A percentile compares a stretch with the other conserved stretches of the same genome.
These are phyloP conservation scores for Penicillium italicum DNA, from an alignment of 2,329 filamentous ascomycete genomes.

Conservation along the genomic window DNA sequence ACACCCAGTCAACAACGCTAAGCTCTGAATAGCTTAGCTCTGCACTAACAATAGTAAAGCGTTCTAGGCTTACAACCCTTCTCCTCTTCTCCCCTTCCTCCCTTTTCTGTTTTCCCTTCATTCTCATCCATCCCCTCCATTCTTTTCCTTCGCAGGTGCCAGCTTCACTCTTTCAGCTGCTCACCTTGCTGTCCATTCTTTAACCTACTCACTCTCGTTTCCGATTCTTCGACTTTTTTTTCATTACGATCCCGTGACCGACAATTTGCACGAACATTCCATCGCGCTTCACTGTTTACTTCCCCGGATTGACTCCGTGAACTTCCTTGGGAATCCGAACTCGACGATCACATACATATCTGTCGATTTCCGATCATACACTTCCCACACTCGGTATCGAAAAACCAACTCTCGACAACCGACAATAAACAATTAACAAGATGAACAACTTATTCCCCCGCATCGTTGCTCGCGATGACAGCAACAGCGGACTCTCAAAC, in stretches of 20 bases:
- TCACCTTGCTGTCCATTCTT: slow-evolving; percentile 47
- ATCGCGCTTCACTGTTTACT: background rate
- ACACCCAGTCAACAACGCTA: slow-evolving; percentile 43
- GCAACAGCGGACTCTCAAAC: slow-evolving; percentile 50
- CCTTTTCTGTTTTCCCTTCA: slow-evolving; percentile 25
- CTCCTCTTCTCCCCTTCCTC: slow-evolving; percentile 21
- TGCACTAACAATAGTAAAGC: slow-evolving; percentile 17
- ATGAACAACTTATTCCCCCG: slow-evolving; percentile 43
- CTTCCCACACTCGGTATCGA: background rate
- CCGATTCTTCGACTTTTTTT: slow-evolving; percentile 6
- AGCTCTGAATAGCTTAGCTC: slow-evolving; percentile 28
- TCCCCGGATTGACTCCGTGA: slow-evolving; percentile 17
- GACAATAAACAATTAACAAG: slow-evolving; percentile 12
- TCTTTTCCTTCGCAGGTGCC: slow-evolving; percentile 43
- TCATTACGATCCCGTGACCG: slow-evolving; percentile 4
- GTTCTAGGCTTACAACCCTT: slow-evolving; percentile 12
- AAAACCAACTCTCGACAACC: slow-evolving; percentile 4
- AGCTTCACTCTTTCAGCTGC: slow-evolving; percentile 65
- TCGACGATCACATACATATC: slow-evolving; percentile 18
- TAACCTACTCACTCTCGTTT: slow-evolving; percentile 12
- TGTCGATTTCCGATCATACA: background rate
- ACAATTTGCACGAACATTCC: background rate
- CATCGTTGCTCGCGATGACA: slow-evolving; percentile 49
- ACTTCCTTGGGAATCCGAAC: slow-evolving; percentile 18
- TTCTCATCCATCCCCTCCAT: slow-evolving; percentile 22